phyloP scores from a whole-genome alignment of 352 stramenopile species.

The Pythium phragmiticola region DNA sequence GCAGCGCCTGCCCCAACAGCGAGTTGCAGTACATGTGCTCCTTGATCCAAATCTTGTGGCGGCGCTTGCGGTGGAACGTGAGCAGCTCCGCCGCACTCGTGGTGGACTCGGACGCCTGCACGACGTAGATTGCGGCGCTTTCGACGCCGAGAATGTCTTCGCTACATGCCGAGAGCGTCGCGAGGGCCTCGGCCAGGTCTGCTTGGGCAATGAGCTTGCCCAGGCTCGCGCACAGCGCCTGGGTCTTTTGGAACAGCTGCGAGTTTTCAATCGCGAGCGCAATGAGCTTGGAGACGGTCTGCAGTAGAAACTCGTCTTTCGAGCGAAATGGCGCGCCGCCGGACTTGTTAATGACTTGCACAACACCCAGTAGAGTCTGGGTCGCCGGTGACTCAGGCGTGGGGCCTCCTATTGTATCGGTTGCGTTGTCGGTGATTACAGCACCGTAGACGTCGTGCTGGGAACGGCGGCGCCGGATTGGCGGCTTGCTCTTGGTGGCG shows the following conservation, averaged over 20 bases:
- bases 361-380: slow-evolving; percentile 59
- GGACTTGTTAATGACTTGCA: slow-evolving; percentile 84
- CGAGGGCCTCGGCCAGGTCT: slow-evolving; percentile 56
- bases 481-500: slow-evolving; percentile 17
- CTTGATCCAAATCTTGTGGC: slow-evolving; percentile 54
- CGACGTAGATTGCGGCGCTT: slow-evolving; percentile 59
- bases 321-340: slow-evolving; percentile 67
- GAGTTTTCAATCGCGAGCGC: slow-evolving; percentile 80
- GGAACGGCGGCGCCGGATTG: slow-evolving; percentile 20
- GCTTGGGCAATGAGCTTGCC: slow-evolving; percentile 61
- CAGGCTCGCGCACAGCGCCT: slow-evolving; percentile 62
- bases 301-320: slow-evolving; percentile 78
- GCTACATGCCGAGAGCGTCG: slow-evolving; percentile 48
- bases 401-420: background rate
- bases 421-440: slow-evolving; percentile 15
- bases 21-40: slow-evolving; percentile 49
- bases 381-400: background rate
- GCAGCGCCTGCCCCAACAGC: slow-evolving; percentile 52
- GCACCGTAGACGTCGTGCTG: slow-evolving; percentile 26
- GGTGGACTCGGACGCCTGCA: slow-evolving; percentile 7
- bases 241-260: slow-evolving; percentile 78
- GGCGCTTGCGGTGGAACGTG: slow-evolving; percentile 71
- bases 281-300: slow-evolving; percentile 77
- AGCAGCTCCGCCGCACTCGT: slow-evolving; percentile 42
- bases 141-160: slow-evolving; percentile 79